Evolutionary conservation across 208 protist species (phyloP), one percentile per base, ranked within the genome.

Genomic region (Herpetomonas samuelpessoai): DNA sequence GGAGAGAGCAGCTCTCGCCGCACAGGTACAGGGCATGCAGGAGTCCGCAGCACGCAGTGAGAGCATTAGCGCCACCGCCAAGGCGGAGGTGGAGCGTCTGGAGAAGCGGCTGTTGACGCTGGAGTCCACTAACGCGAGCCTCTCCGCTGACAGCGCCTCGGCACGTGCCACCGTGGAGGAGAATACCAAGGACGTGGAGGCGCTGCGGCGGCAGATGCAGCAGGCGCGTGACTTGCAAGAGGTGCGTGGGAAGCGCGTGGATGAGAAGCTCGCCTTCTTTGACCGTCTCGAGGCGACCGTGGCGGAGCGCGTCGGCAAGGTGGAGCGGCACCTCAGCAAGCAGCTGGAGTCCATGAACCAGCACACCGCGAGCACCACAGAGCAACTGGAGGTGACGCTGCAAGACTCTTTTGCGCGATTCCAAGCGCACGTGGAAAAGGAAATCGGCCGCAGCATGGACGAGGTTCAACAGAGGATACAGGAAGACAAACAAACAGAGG

Each of bases 31-130:
- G 51, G 62, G 65, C 45, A 70, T 65, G 3, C 77, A 76, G 59
- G 84, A 81, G 10, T 35, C 70, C 7, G 76, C 76, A 2, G 57
- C 73, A 2, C 68, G 79, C n/a, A 63, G 72, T 19, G 81, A 91
- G 49, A 70, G 72, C 25, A 68, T 70, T 21, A 89, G 74, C 60
- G 74, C 73, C 25, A 59, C 74, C 2, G 78, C 76, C 2, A 76
- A 76, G 47, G 70, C 74, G 4, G 87, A 87, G 56, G 74, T 87
- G 55, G 71, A 83, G 26, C 75, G 87, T 6, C 68, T 89, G 22
- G 81, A 87, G 62, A 81, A 78, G 45, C 82, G 83, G 28, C 38
- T 93, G 0, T 25, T 64, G 35, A 55, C 71, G 50, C 1, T 83
- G n/a, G 81, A 88, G 50, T 41, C 53, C 26, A 62, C 39, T 22